phyloP scores from a whole-genome alignment of 108 stramenopile species.

The Phaeodactylum tricornutum region DNA sequence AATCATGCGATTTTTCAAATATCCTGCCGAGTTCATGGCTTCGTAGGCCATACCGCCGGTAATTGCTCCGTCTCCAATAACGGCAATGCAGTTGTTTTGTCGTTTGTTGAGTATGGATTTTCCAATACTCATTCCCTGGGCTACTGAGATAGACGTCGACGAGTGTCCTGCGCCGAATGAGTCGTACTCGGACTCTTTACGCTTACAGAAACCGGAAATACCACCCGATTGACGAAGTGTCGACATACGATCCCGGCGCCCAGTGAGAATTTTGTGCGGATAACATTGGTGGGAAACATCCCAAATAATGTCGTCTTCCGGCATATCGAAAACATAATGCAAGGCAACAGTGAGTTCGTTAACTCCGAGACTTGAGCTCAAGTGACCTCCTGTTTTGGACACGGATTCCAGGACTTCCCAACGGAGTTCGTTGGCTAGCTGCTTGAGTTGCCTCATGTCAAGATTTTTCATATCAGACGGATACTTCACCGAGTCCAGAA shows the following conservation, averaged over 20 bases:
- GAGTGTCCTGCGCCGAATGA: conserved; percentile 96
- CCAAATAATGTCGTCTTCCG: conserved; percentile 96
- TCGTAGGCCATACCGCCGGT: conserved; percentile 99
- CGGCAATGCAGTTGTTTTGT: conserved; percentile 93
- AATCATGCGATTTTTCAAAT: conserved; percentile 87
- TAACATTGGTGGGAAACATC: conserved; percentile 97
- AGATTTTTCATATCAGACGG: conserved; percentile 86
- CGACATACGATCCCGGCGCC: conserved; percentile 75
- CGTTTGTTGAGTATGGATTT: conserved; percentile 76
- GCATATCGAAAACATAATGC: conserved; percentile 97
- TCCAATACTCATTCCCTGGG: conserved; percentile 93
- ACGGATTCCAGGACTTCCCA: conserved; percentile 92
- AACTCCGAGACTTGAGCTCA: conserved; percentile 89
- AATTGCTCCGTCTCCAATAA: conserved; percentile 98
- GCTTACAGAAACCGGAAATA: conserved; percentile 92
- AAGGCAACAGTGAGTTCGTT: conserved; percentile 93
- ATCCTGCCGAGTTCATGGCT: conserved; percentile 96
- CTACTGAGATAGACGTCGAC: conserved; percentile 85
- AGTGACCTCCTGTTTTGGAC: conserved; percentile 95
- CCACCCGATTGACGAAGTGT: conserved; percentile 84
- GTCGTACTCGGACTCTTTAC: conserved; percentile 90
- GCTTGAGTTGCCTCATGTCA: conserved; percentile 82
- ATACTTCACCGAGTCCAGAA: conserved; percentile 76
- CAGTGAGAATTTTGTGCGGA: conserved; percentile 96
- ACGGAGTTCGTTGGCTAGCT: conserved; percentile 87